A percentile compares a stretch with the other conserved stretches of the same genome.
Conservation (phyloP, 2,329 filamentous ascomycete species). For the Acephala macrosclerotiorum region DNA sequence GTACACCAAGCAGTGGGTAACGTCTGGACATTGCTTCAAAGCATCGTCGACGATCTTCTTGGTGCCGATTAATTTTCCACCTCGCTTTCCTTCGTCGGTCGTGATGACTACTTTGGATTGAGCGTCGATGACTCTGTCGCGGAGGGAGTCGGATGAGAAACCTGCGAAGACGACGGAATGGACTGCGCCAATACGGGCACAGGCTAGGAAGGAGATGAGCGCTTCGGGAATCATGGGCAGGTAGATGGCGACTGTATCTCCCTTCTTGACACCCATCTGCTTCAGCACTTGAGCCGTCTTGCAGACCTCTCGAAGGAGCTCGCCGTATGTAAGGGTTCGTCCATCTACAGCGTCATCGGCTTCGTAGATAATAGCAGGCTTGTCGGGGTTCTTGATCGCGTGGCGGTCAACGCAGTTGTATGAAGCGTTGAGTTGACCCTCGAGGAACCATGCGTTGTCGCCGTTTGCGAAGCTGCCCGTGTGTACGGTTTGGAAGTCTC, state of each 20-base stretch:
- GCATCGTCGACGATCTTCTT: conserved; percentile 99
- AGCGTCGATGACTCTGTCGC: conserved; percentile 92
- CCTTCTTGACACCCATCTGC: conserved; percentile 95
- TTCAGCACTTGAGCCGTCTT: conserved; percentile 87
- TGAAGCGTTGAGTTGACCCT: conserved; percentile 91
- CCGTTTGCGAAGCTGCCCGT: conserved; percentile 78
- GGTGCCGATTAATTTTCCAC: conserved; percentile 95
- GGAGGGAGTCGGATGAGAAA: conserved; percentile 94
- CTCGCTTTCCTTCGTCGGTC: conserved; percentile 95
- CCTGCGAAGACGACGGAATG: conserved; percentile 98
- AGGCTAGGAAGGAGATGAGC: conserved; percentile 88
- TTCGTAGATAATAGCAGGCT: conserved; percentile 97
- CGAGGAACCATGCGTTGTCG: conserved; percentile 93
- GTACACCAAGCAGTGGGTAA: conserved; percentile 86
- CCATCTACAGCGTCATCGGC: conserved; percentile 89
- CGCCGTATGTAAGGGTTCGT: conserved; percentile 88
- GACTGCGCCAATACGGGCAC: conserved; percentile 89
- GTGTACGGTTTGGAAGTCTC: conserved; percentile 90
- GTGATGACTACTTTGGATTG: conserved; percentile 95
- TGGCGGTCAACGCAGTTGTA: conserved; percentile 98
- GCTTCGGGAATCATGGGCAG: conserved; percentile 99
- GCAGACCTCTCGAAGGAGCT: conserved; percentile 92
- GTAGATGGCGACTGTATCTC: conserved; percentile 96
- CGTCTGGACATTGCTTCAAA: conserved; percentile 91
- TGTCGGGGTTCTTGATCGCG: conserved; percentile 92